Evolutionary conservation across 169 alveolate species (phyloP), one percentile per base, ranked within the genome.

Genomic region (Babesia divergens): DNA sequence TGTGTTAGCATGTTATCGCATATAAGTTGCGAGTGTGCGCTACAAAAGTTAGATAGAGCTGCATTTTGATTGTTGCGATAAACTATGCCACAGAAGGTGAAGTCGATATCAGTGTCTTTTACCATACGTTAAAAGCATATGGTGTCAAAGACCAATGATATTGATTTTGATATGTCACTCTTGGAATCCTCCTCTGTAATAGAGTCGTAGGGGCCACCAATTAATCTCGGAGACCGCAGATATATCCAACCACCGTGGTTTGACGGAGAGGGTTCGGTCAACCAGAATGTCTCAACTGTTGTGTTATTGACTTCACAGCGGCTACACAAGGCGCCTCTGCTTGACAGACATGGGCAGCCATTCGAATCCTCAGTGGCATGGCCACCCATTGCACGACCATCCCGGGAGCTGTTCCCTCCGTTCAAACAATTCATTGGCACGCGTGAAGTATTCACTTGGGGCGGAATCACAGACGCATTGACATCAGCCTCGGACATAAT

Each of bases 91-190:
- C 18, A 1, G 20, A 51, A 31, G 13, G 34, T 31, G 31, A 51
- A 20, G 52, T n/a, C n/a, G 26, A 9, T 44, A 29, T 44, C 26
- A 7, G 26, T 1, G 26, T n/a, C n/a, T n/a, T n/a, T n/a, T n/a
- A 44, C 6, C 3, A 42, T 1, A 24, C 14, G 22, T 6, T 44
- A 44, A 29, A 11, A 44, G 52, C 35, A 26, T 35, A 40, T 38
- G 32, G 53, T 53, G 6, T 58, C 68, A 24, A 58, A 58, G 3
- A 58, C 68, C 68, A 58, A 58, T 7, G 14, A n/a, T 40, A 58
- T 11, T 16, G 67, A 26, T n/a, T 35, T 20, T 14, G 18, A 5
- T 6, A 37, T 32, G 53, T 37, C 65, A 13, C 13, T 8, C 28
- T 32, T 20, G 14, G 46, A 9, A 6, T 8, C 42, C 47, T 4